These are phyloP conservation scores for Manihot esculenta DNA, from an alignment of 441 rosid genomes.

Conservation along the genomic window DNA sequence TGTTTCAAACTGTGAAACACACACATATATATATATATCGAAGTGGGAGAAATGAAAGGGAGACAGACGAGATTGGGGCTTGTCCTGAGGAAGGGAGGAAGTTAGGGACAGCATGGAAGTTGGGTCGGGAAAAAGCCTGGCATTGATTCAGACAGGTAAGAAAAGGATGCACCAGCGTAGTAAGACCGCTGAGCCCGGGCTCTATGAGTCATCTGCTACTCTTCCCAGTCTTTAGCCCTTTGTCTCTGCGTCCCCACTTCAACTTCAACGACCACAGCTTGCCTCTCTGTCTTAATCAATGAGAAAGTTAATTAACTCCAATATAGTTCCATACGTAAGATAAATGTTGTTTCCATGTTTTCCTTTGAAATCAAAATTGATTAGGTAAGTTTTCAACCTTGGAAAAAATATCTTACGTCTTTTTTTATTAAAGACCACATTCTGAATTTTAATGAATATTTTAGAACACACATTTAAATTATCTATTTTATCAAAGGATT, in stretches of 20 bases:
- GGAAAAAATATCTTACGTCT: background rate
- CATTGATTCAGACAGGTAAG: constrained; percentile 43
- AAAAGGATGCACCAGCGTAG: constrained; percentile 33
- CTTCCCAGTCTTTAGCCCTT: constrained; percentile 10
- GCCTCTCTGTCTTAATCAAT: background rate
- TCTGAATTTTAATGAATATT: no score
- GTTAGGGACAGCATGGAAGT: constrained; percentile 41
- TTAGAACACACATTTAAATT: no score
- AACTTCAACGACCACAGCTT: background rate
- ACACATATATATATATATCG: background rate
- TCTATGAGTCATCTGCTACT: constrained; percentile 9
- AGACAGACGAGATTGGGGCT: constrained; percentile 12
- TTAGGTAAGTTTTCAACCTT: background rate
- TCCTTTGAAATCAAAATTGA: background rate
- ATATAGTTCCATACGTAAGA: no score
- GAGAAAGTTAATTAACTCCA: no score
- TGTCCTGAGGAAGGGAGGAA: constrained; percentile 29
- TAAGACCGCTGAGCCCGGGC: constrained; percentile 23
- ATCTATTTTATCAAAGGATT: no score
- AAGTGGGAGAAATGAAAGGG: background rate
- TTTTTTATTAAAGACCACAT: no score
- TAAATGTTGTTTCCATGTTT: background rate
- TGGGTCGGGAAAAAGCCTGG: constrained; percentile 53
- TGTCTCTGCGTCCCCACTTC: background rate
- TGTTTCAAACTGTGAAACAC: constrained; percentile 11